Evolutionary conservation across 179 eudicot genomes (phyloP), one percentile per base, ranked within the genome.

Genomic region (Corrigiola litoralis): DNA sequence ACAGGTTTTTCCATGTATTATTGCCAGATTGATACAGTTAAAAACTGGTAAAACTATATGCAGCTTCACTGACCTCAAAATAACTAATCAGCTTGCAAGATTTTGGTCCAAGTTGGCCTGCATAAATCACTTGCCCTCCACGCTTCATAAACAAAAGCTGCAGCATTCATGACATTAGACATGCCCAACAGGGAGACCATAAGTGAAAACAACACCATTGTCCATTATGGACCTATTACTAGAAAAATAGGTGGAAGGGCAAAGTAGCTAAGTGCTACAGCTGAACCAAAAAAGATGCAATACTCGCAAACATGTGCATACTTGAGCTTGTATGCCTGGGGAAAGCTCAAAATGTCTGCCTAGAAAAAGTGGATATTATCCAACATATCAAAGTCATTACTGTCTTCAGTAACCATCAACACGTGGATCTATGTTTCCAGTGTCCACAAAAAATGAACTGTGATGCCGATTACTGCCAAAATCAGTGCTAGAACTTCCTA

Each of bases 91-190:
- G 85, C 67, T 82, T 87, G 84, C 80, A 72, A 55, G 98, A 92
- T 68, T 77, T 89, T 33, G 83, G 80, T 48, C 98, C 98, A 48
- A 92, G 82, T 41, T 83, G 89, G 55, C 98, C 98, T 33, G 98
- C 98, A 72, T 92, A 92, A 47, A 92, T 92, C 69, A 89, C 81
- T 78, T 89, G 85, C 27, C 98, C 98, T 63, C 98, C 98, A 11
- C 98, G 84, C 79, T 92, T 92, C 98, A 92, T 89, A 63, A 92
- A 85, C 61, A 92, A 66, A 57, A 92, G 98, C 98, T 92, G 95
- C 78, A 69, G 47, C 24, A 25, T 61, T 70, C 54, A 66, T 4
- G 52, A 51, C 20, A 44, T 9, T n/a, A 45, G 58, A 44, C 37
- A n/a, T 20, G 38, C 49, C 16, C 1, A 16, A 28, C 24, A 52